phyloP scores from a whole-genome alignment of 768 basidiomycete genomes.

The Lactifluus hygrophoroides region DNA sequence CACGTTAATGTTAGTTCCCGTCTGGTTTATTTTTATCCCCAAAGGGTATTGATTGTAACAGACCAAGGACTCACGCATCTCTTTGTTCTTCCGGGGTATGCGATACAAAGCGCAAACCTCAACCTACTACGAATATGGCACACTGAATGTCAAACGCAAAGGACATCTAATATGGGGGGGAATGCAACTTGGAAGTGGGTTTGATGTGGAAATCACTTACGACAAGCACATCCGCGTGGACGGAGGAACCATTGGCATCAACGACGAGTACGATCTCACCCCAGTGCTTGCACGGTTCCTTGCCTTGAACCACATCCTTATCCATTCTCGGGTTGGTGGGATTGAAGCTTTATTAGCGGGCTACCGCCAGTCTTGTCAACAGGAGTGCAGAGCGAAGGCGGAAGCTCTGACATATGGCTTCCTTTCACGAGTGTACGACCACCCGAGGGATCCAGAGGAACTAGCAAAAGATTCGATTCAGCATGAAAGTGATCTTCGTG shows the following conservation, averaged over 20 bases:
- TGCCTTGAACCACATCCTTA: slow-evolving; percentile 43
- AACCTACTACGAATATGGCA: slow-evolving; percentile 37
- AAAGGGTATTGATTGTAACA: slow-evolving; percentile 22
- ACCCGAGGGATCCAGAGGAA: slow-evolving; percentile 37
- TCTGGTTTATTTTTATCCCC: not conserved
- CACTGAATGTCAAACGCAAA: slow-evolving; percentile 42
- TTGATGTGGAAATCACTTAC: slow-evolving; percentile 52
- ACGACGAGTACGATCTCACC: slow-evolving; percentile 57
- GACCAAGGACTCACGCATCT: slow-evolving; percentile 39
- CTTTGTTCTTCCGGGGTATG: slow-evolving; percentile 37
- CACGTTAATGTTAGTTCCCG: slow-evolving; percentile 39
- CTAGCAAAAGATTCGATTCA: slow-evolving; percentile 39
- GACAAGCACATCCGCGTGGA: slow-evolving; percentile 40
- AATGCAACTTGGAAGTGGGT: slow-evolving; percentile 58
- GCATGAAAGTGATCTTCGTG: slow-evolving; percentile 46
- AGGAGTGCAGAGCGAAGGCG: slow-evolving; percentile 45
- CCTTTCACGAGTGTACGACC: slow-evolving; percentile 50
- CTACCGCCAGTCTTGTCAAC: slow-evolving; percentile 44
- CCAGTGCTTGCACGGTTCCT: slow-evolving; percentile 55
- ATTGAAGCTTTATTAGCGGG: slow-evolving; percentile 40
- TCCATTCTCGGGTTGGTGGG: slow-evolving; percentile 33
- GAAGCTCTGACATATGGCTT: slow-evolving; percentile 54
- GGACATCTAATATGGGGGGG: slow-evolving; percentile 46
- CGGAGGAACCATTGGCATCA: slow-evolving; percentile 51
- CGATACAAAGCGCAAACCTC: slow-evolving; percentile 47